phyloP scores from a whole-genome alignment of 305 asterid genomes.

The Fraxinus sp. region DNA sequence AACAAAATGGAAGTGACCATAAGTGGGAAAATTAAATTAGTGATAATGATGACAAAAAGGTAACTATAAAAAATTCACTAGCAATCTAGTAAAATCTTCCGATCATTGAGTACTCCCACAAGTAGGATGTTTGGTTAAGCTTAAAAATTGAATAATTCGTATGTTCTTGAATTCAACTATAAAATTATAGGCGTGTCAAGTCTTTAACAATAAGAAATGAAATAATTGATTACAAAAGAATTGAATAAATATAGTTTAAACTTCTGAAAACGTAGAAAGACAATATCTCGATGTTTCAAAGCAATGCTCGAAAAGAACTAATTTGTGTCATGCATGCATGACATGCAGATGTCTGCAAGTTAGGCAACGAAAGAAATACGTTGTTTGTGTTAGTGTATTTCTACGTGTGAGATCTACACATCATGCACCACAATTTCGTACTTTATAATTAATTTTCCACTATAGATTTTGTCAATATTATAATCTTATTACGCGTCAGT shows the following conservation, averaged over 20 bases:
- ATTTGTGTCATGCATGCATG: background rate
- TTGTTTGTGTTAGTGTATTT: conserved; percentile 26
- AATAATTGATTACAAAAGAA: too few species aligned
- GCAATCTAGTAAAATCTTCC: background rate
- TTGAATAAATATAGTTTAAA: too few species aligned
- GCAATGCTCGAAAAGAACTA: background rate
- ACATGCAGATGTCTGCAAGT: background rate
- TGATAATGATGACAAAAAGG: background rate
- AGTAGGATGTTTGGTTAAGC: background rate
- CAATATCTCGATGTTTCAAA: background rate
- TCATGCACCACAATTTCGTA: conserved; percentile 32
- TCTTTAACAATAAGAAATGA: too few species aligned
- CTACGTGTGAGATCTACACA: conserved; percentile 37
- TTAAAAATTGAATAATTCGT: too few species aligned
- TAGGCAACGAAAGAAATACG: background rate
- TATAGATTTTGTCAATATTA: background rate
- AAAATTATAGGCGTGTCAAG: too few species aligned
- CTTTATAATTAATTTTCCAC: background rate
- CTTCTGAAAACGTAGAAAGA: too few species aligned
- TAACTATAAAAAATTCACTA: background rate
- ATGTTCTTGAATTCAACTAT: too few species aligned
- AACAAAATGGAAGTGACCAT: background rate
- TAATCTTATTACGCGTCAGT: background rate
- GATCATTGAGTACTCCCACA: background rate
- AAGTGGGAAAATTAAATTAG: background rate